phyloP scores from a whole-genome alignment of 1,139 yeast species.

The Maudiozyma humilis region DNA sequence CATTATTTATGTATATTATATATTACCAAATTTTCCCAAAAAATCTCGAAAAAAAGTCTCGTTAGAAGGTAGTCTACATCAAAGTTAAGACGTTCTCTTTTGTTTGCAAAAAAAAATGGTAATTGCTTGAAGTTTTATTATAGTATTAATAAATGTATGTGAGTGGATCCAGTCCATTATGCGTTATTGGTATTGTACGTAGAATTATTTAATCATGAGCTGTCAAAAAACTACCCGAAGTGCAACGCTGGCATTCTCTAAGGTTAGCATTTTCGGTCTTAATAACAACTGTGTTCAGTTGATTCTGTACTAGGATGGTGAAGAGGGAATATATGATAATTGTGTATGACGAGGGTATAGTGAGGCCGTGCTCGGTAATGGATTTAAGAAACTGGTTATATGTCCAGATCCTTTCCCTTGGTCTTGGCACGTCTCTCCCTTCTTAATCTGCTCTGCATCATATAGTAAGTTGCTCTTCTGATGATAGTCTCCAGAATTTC shows the following conservation, averaged over 20 bases:
- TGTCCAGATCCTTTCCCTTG: conserved; percentile 19
- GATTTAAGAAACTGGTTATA: background rate
- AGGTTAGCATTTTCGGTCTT: background rate
- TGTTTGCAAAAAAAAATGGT: background rate
- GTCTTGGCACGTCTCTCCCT: conserved; percentile 49
- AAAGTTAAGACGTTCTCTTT: no score
- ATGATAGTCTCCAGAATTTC: conserved; percentile 59
- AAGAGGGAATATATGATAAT: background rate
- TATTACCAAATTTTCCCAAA: background rate
- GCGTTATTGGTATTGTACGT: no score
- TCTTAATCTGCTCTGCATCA: conserved; percentile 74
- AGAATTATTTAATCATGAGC: background rate
- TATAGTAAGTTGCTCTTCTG: conserved; percentile 68
- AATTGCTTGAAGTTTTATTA: no score
- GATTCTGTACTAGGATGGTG: background rate
- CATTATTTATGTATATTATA: no score
- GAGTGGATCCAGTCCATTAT: background rate
- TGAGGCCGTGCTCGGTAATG: background rate
- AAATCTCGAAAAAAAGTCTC: no score
- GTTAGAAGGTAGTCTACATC: no score
- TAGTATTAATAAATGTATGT: no score
- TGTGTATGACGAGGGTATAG: no score
- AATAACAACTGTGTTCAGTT: background rate
- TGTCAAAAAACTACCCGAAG: no score
- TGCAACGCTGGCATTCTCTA: no score